Base-by-base conservation (phyloP, 2,329 filamentous ascomycete genomes). In the Tolypocladium pustulatum region DNA sequence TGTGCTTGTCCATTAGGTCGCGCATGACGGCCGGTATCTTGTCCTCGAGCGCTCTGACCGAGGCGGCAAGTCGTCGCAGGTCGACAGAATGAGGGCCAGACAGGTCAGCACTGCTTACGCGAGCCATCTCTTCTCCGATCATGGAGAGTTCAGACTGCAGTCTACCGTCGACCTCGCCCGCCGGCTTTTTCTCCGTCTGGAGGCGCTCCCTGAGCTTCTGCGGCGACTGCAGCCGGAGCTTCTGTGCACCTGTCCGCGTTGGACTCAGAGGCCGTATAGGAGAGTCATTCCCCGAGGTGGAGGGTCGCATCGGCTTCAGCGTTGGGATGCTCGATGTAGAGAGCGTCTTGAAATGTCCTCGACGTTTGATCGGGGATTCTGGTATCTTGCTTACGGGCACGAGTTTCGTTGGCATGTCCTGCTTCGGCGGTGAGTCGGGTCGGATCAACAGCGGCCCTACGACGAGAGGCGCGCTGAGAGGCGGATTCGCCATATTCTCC, bases 161-260 rank as follows among this genome's bases (percentile, higher is more conserved):
- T 4, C 81, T 81, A 3, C 81, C 79, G 61, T 92, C 89, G 0
- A 87, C 85, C 10, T 86, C 84, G 6, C 85, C 83, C 20, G 92
- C 84, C 0, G 86, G 82, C 58, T 83, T 85, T 72, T 91, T 91
- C 70, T 96, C 91, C 54, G 84, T 86, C 66, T 93, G 88, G 0
- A 97, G 79, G 38, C 93, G 87, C 74, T 97, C 92, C 22, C 92
- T 88, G 25, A 93, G 77, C 69, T 89, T 92, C 65, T 88, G 87
- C 0, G 86, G 81, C 17, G 83, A 87, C 61, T 90, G 86, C 13
- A 90, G 79, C 13, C 88, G 85, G 38, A 90, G 76, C 64, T 85
- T 87, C 56, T 73, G 74, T 13, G 69, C 71, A 61, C 68, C 58
- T 55, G 62, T 62, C 63, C 73, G 60, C 66, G 74, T 49, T 9